Conservation (phyloP, 768 basidiomycete genomes). For the Epithele typhae region DNA sequence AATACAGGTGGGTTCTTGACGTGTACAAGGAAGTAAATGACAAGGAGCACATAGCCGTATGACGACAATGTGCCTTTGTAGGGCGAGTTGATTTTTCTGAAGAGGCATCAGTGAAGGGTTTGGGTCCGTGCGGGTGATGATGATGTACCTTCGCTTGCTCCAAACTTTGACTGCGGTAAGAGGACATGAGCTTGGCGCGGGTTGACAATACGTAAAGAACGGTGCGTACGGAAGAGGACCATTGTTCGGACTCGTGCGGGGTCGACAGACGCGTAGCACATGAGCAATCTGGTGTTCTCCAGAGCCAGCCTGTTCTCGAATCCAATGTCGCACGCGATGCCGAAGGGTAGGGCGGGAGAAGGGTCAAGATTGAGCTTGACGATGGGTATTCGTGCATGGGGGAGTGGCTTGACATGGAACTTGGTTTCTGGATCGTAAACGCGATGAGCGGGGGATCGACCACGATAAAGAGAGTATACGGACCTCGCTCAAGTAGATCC, state of each 20-base stretch:
- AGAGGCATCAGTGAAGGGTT: neutral
- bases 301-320: constrained; percentile 96
- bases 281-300: constrained; percentile 92
- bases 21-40: constrained; percentile 96
- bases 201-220: constrained; percentile 10
- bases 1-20: constrained; percentile 97
- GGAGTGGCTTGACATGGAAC: constrained; percentile 93
- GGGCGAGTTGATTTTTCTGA: constrained; percentile 96
- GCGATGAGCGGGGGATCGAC: constrained; percentile 59
- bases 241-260: constrained; percentile 89
- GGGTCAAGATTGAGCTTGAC: constrained; percentile 94
- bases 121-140: neutral
- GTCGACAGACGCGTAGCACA: constrained; percentile 98
- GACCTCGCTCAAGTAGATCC: constrained; percentile 89
- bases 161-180: constrained; percentile 85
- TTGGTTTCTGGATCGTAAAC: constrained; percentile 66
- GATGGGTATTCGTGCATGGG: constrained; percentile 97
- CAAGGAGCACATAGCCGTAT: constrained; percentile 96
- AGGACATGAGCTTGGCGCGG: neutral
- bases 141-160: constrained; percentile 83
- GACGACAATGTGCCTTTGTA: constrained; percentile 96
- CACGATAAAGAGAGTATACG: constrained; percentile 36
- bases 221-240: constrained; percentile 91
- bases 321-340: constrained; percentile 97
- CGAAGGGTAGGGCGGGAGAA: constrained; percentile 72